Evolutionary conservation across 805 yeast genomes (phyloP), one percentile per base, ranked within the genome.

Genomic region (Yarrowia keelungensis): DNA sequence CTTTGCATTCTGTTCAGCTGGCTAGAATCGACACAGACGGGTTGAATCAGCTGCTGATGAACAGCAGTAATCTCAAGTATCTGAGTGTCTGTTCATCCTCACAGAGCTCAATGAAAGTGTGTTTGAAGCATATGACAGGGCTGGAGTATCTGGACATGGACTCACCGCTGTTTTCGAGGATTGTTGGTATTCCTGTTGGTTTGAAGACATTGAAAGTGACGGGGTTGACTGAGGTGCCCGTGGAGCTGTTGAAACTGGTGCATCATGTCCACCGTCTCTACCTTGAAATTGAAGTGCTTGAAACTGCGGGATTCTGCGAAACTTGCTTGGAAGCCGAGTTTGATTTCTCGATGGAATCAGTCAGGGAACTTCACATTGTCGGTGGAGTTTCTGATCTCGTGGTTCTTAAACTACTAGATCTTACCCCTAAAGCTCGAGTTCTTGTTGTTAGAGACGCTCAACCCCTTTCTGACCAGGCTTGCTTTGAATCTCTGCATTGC

Each of bases 131-230:
- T 47, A 56, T 56, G 62, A 36, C 39, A 0, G 62, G 62, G 1
- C 15, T 56, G 47, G 62, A 41, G 22, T 56, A 56, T 16, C 15
- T 56, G 11, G 62, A 56, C 10, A 56, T 56, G 62, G 62, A 56
- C n/a, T 26, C 19, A 8, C 22, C 46, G 1, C 36, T 56, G 26
- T 26, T 15, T n/a, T 41, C 46, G 1, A 14, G 62, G 2, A 12
- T 56, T 7, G 32, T 10, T 15, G 47, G 47, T 4, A 26, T 56
- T 41, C 62, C 62, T 1, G 46, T 5, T 8, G 47, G 47, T 0
- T 26, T 56, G 2, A 56, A 42, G 43, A 56, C 62, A 1, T 38
- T 56, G n/a, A 56, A 56, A 8, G 15, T 56, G 5, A 56, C 62
- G 2, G 46, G 47, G 3, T 4, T 56, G 15, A 26, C 10, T 8